A percentile compares a stretch with the other conserved stretches of the same genome.
Evolutionary conservation across 2,329 filamentous ascomycete genomes (phyloP).

Genomic region (Dothideomycetes sp.): DNA sequence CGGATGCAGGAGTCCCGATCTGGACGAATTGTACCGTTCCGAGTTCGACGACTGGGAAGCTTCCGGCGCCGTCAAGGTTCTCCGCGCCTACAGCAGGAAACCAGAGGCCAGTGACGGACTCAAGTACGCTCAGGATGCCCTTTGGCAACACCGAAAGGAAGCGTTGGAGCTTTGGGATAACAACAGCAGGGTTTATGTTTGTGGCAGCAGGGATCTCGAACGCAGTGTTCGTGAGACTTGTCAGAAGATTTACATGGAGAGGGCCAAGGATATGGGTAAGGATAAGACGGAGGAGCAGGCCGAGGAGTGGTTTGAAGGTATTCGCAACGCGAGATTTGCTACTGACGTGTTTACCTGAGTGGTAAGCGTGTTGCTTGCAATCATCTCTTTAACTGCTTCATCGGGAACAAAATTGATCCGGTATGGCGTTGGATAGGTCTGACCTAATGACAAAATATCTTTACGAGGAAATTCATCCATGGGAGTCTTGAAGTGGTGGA

Average conservation of each 20-base stretch:
- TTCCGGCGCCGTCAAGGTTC: conserved; percentile 52
- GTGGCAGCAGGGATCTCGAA: conserved; percentile 46
- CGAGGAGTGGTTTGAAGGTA: conserved; percentile 20
- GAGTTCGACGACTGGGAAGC: conserved; percentile 52
- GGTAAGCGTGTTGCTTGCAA: too few species aligned
- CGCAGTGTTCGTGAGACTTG: conserved; percentile 35
- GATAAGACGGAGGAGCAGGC: conserved; percentile 24
- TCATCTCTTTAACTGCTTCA: too few species aligned
- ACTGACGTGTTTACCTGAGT: conserved; percentile 27
- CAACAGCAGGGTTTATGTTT: conserved; percentile 54
- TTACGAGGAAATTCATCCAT: too few species aligned
- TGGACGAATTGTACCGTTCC: conserved; percentile 52
- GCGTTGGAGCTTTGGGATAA: conserved; percentile 37
- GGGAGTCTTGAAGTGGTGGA: too few species aligned
- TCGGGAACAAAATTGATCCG: too few species aligned
- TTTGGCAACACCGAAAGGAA: conserved; percentile 40
- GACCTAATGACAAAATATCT: too few species aligned
- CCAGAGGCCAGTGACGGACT: conserved; percentile 37
- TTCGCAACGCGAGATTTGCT: conserved; percentile 17
- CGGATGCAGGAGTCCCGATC: conserved; percentile 48
- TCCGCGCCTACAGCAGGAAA: conserved; percentile 49
- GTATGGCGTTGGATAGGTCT: too few species aligned
- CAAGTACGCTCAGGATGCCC: conserved; percentile 45
- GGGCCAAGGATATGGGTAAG: conserved; percentile 25
- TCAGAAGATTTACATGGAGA: conserved; percentile 36